These are phyloP conservation scores for Santalum album DNA, from an alignment of 164 flowering plant species.

Conservation along the genomic window DNA sequence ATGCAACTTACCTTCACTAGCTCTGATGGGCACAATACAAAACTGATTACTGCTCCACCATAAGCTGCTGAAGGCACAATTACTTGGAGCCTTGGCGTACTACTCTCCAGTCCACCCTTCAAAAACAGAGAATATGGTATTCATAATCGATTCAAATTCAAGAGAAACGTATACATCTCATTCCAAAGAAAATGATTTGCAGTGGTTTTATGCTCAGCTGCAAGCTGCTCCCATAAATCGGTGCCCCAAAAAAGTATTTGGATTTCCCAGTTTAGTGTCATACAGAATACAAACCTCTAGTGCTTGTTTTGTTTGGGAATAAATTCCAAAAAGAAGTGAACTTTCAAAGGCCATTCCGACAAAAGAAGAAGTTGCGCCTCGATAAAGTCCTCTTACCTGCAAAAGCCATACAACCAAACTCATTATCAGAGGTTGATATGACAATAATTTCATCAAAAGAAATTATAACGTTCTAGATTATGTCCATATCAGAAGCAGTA, in stretches of 20 bases:
- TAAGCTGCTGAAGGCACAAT: slow-evolving; percentile 77
- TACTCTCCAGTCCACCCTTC: slow-evolving; percentile 44
- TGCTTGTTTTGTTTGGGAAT: slow-evolving; percentile 67
- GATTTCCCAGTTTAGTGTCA: slow-evolving; percentile 2
- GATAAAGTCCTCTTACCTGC: slow-evolving; percentile 87
- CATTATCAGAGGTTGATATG: not conserved
- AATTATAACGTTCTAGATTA: not conserved
- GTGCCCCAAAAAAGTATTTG: not conserved
- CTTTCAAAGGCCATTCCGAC: slow-evolving; percentile 91
- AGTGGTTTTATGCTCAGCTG: not conserved
- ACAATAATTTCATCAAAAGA: not conserved
- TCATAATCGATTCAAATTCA: not conserved
- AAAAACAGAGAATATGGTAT: slow-evolving; percentile 2
- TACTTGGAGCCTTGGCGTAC: slow-evolving; percentile 49
- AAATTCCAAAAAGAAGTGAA: slow-evolving; percentile 82
- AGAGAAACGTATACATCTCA: not conserved
- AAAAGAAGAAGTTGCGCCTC: slow-evolving; percentile 93
- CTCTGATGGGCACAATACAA: slow-evolving; percentile 81
- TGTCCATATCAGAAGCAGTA: not conserved
- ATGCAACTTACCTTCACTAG: slow-evolving; percentile 62
- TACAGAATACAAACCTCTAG: slow-evolving; percentile 68
- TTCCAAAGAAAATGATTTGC: not conserved
- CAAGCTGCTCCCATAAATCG: slow-evolving; percentile 4
- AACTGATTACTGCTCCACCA: slow-evolving; percentile 77
- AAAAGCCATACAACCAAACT: slow-evolving; percentile 3